These are phyloP conservation scores for Epichloe sp. DNA, from an alignment of 2,329 filamentous ascomycete species.

Conservation along the genomic window DNA sequence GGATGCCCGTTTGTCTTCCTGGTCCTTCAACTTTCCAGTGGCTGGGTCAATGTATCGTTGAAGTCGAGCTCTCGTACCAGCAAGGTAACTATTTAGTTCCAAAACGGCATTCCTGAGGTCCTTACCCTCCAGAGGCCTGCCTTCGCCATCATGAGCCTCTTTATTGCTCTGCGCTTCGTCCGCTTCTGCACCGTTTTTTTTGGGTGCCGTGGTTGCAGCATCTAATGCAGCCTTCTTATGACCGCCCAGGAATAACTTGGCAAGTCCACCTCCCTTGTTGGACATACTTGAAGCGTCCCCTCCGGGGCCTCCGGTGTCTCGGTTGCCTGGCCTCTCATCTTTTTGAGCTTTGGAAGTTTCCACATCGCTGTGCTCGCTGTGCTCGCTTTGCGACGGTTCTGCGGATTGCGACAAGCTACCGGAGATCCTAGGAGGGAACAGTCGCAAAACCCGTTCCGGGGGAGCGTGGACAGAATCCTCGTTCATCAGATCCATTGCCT, in stretches of 20 bases:
- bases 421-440: constrained; percentile 76
- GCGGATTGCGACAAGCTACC: constrained; percentile 58
- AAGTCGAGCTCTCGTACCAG: constrained; percentile 61
- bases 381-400: constrained; percentile 25
- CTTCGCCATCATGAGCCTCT: constrained; percentile 26
- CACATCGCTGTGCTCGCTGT: constrained; percentile 31
- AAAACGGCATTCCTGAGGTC: constrained; percentile 71
- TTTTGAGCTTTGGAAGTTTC: constrained; percentile 18
- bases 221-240: constrained; percentile 35
- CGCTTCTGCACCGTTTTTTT: constrained; percentile 38
- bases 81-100: constrained; percentile 77
- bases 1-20: constrained; percentile 28
- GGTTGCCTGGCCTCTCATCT: constrained; percentile 14
- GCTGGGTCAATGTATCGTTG: constrained; percentile 49
- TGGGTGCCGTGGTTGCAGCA: constrained; percentile 46
- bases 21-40: constrained; percentile 46
- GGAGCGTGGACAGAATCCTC: constrained; percentile 76
- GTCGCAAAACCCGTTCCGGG: constrained; percentile 76
- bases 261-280: constrained; percentile 32
- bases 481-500: constrained; percentile 78
- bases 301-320: constrained; percentile 9
- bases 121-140: constrained; percentile 57
- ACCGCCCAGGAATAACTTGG: constrained; percentile 38
- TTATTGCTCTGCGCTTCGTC: constrained; percentile 43
- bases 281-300: constrained; percentile 20